Base-by-base conservation (phyloP, 805 yeast genomes). In the Nakazawaea ernobii region DNA sequence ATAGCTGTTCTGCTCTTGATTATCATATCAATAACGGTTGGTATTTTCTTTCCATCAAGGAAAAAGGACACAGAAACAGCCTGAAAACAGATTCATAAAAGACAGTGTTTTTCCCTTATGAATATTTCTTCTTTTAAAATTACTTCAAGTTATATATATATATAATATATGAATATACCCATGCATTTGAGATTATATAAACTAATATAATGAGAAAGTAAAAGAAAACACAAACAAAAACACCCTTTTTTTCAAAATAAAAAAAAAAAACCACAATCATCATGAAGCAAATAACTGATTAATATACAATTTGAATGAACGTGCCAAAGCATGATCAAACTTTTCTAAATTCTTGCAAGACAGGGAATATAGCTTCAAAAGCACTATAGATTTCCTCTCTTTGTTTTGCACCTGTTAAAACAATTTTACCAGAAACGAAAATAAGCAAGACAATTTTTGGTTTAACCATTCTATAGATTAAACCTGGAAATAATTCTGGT, bases 301-400 rank as follows among this genome's bases (percentile, higher is more conserved):
- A 42, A 42, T 32, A 29, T 35, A 42, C 38, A 32, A 42, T 9
- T 26, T 20, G 15, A 14, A 28, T 28, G 35, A 27, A 6, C 13
- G 28, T 6, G 14, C 2, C 27, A 29, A 40, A 17, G 28, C 4
- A 24, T 9, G 10, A 37, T 66, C 61, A 81, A 49, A 79, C 78
- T 68, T 94, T 94, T 66, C 98, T 83, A 74, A 92, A 94, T 75
- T 94, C 98, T 72, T 95, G 91, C 75, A 94, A 76, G 68, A 94
- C 99, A 43, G 99, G 99, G 68, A 92, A 94, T 44, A 94, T 94
- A 51, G 97, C 95, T 66, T 92, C 99, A 66, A 94, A 94, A 5
- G 99, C 99, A 59, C 91, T 95, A 64, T 94, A 94, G 54, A 94
- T 94, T 67, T 94, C 99, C 66, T 94, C 98, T 67, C 99, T 85